Evolutionary conservation across 257 asterid genomes (phyloP).

Genomic region (Gentiana macrophylla): DNA sequence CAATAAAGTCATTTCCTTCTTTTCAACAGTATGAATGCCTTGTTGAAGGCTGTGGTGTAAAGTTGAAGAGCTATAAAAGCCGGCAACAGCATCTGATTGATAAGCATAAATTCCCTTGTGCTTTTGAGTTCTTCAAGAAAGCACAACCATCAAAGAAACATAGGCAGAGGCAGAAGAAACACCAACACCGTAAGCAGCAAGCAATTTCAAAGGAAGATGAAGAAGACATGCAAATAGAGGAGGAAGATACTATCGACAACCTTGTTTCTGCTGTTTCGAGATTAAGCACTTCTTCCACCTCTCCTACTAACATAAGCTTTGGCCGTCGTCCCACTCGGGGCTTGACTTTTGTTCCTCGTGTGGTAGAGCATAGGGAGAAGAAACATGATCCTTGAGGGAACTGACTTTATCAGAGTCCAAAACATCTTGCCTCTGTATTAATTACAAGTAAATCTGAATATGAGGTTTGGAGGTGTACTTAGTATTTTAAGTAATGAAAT

Average conservation of each 20-base stretch:
- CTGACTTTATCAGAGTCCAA: slow-evolving; percentile 6
- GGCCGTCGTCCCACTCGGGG: slow-evolving; percentile 71
- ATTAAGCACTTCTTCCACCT: slow-evolving; percentile 64
- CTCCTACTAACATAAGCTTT: slow-evolving; percentile 76
- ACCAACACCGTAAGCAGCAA: slow-evolving; percentile 25
- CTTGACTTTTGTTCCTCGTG: slow-evolving; percentile 59
- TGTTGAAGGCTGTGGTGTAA: slow-evolving; percentile 82
- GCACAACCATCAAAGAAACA: slow-evolving; percentile 74
- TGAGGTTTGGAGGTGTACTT: no score
- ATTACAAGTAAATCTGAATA: neutral
- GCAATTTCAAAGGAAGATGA: slow-evolving; percentile 23
- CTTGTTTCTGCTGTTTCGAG: slow-evolving; percentile 79
- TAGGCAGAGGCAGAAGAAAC: slow-evolving; percentile 45
- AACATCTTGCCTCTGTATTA: neutral
- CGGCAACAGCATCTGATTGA: slow-evolving; percentile 86
- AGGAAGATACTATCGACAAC: slow-evolving; percentile 49
- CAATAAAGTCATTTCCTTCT: neutral
- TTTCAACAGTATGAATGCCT: slow-evolving; percentile 74
- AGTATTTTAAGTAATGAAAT: no score
- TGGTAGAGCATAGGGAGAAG: slow-evolving; percentile 39
- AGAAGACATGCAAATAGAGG: slow-evolving; percentile 69
- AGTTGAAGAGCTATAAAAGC: slow-evolving; percentile 79
- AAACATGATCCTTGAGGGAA: slow-evolving; percentile 20
- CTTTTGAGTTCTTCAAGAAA: slow-evolving; percentile 83
- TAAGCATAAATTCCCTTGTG: slow-evolving; percentile 75